These are phyloP conservation scores for Syncephalastrum contaminatum DNA, from an alignment of 371 early-diverging fungal genomes.

Conservation along the genomic window DNA sequence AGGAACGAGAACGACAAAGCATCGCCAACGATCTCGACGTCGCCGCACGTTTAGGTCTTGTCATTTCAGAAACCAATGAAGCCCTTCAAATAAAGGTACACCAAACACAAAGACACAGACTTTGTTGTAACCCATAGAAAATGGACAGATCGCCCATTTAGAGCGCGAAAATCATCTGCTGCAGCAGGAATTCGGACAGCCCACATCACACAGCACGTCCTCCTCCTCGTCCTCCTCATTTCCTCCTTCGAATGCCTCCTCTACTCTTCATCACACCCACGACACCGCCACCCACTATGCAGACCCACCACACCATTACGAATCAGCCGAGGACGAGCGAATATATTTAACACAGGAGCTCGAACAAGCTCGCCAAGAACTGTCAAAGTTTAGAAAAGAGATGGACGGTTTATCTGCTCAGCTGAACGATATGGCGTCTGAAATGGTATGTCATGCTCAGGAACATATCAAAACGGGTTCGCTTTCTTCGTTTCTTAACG, in stretches of 20 bases:
- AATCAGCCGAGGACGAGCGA: constrained; percentile 31
- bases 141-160: constrained; percentile 44
- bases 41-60: constrained; percentile 65
- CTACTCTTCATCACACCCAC: constrained; percentile 4
- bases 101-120: background rate
- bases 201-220: background rate
- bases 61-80: constrained; percentile 64
- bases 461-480: no score
- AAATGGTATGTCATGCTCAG: constrained; percentile 40
- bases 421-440: constrained; percentile 64
- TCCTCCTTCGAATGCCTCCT: constrained; percentile 9
- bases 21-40: constrained; percentile 65
- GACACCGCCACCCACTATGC: constrained; percentile 1
- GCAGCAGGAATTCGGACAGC: constrained; percentile 42
- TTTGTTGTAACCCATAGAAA: background rate
- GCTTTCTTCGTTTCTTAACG: no score
- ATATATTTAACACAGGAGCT: constrained; percentile 56
- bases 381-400: constrained; percentile 60
- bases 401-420: constrained; percentile 64
- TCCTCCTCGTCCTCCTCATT: constrained; percentile 4
- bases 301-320: background rate
- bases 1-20: constrained; percentile 64
- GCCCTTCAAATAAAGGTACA: constrained; percentile 53
- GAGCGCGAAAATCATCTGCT: constrained; percentile 58
- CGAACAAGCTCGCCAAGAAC: constrained; percentile 58